phyloP scores from a whole-genome alignment of 768 basidiomycete species.

The Porphyrellus cyaneotinctus region DNA sequence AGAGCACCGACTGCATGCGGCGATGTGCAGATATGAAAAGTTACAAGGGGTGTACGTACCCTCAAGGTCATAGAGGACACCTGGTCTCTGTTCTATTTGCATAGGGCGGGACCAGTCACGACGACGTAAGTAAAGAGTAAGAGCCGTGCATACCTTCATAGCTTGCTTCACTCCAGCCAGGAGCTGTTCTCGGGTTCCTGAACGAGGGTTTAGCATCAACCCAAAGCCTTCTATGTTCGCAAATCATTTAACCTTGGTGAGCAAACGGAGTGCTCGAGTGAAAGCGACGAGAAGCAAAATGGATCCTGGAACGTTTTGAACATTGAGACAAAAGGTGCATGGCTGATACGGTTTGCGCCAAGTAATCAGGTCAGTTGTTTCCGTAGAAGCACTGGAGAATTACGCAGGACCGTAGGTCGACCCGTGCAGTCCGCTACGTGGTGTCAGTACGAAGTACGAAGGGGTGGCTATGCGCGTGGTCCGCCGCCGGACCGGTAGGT shows the following conservation, averaged over 20 bases:
- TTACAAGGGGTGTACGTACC: constrained; percentile 34
- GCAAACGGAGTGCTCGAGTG: constrained; percentile 11
- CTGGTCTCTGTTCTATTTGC: constrained; percentile 50
- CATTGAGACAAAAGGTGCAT: constrained; percentile 17
- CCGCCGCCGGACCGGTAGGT: too few relatives aligned
- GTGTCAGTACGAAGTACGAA: too few relatives aligned
- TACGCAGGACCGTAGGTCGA: too few relatives aligned
- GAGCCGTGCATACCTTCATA: constrained; percentile 57
- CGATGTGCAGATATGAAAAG: background rate
- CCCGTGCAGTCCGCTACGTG: too few relatives aligned
- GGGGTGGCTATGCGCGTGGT: too few relatives aligned
- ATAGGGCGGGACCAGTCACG: background rate
- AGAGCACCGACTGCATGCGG: constrained; percentile 52
- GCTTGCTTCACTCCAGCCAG: constrained; percentile 54
- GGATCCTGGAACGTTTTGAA: constrained; percentile 8
- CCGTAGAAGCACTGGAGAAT: too few relatives aligned
- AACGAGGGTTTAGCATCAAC: background rate
- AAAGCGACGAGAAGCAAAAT: constrained; percentile 3
- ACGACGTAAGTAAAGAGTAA: background rate
- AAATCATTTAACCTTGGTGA: constrained; percentile 21
- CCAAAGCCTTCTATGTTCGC: background rate
- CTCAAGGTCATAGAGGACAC: constrained; percentile 53
- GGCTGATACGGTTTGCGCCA: background rate
- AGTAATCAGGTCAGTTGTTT: background rate
- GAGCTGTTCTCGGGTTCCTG: constrained; percentile 54